phyloP scores from a whole-genome alignment of 2,329 filamentous ascomycete species.

The Microascus cirrosus region DNA sequence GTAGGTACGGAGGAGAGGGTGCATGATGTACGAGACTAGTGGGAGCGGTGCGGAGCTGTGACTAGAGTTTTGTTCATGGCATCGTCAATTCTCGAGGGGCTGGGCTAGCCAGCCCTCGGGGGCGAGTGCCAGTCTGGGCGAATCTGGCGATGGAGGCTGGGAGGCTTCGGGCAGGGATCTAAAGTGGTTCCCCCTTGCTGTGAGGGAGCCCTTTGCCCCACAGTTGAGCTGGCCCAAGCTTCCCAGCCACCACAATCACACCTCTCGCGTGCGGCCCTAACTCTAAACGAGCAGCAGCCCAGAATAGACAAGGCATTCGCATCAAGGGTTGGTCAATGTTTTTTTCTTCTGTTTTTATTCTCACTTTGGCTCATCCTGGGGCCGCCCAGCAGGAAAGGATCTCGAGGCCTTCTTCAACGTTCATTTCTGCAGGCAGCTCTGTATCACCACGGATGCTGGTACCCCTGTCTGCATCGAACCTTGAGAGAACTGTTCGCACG shows the following conservation, averaged over 20 bases:
- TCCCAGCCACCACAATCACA: neutral
- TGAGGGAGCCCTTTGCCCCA: neutral
- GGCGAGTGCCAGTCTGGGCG: neutral
- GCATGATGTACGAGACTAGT: slow-evolving; percentile 1
- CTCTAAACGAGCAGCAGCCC: too few species aligned
- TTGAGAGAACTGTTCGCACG: too few species aligned
- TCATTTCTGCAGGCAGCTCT: too few species aligned
- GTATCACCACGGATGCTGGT: too few species aligned
- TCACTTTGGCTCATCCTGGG: too few species aligned
- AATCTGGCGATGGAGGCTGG: neutral
- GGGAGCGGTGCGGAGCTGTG: neutral
- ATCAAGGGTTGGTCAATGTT: too few species aligned
- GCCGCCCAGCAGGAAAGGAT: too few species aligned
- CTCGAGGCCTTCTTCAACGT: too few species aligned
- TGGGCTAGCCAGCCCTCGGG: neutral
- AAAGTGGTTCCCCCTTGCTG: neutral
- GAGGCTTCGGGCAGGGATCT: neutral
- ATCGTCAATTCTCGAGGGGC: neutral
- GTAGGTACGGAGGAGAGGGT: neutral
- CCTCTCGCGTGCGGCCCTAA: too few species aligned
- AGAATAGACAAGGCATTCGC: too few species aligned
- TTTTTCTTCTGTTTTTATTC: too few species aligned
- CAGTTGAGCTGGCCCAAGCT: neutral
- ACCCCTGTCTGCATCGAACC: too few species aligned
- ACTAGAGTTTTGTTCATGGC: slow-evolving; percentile 3